Evolutionary conservation across 805 yeast species (phyloP).

Genomic region (Saccharomycopsis sp.): DNA sequence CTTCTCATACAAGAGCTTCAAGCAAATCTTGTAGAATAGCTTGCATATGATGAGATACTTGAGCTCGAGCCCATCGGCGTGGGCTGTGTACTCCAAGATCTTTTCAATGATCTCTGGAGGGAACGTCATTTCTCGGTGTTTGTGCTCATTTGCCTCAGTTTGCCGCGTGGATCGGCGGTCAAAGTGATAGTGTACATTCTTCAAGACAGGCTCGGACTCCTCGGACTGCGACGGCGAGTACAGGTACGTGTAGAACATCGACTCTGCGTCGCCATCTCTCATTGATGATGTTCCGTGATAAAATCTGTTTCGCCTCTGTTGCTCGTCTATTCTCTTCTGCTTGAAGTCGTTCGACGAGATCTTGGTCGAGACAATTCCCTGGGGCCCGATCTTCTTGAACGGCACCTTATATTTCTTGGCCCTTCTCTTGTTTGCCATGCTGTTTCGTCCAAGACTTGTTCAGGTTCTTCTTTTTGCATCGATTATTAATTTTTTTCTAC

Average conservation of each 20-base stretch:
- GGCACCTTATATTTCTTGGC: slow-evolving; percentile 78
- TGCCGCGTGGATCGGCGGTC: too few species aligned
- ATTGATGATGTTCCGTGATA: slow-evolving; percentile 8
- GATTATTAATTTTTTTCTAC: too few species aligned
- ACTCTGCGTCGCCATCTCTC: slow-evolving; percentile 17
- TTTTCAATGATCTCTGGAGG: slow-evolving; percentile 43
- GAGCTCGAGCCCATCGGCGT: slow-evolving; percentile 33
- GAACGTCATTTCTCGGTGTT: slow-evolving; percentile 24
- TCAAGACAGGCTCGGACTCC: background rate
- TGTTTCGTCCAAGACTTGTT: too few species aligned
- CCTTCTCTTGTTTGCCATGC: slow-evolving; percentile 83
- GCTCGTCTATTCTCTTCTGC: background rate
- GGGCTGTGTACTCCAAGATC: slow-evolving; percentile 26
- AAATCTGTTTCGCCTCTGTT: background rate
- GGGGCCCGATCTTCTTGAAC: slow-evolving; percentile 60
- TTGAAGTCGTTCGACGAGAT: slow-evolving; percentile 12
- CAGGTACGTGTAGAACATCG: slow-evolving; percentile 16
- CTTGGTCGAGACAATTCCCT: slow-evolving; percentile 17
- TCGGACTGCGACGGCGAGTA: background rate
- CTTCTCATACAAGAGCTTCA: slow-evolving; percentile 54
- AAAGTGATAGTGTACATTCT: too few species aligned
- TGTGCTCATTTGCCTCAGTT: too few species aligned
- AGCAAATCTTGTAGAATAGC: slow-evolving; percentile 46
- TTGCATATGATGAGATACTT: slow-evolving; percentile 52
- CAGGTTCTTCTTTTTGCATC: too few species aligned